phyloP scores from a whole-genome alignment of 2,329 filamentous ascomycete species.

The Xylariales sp. region DNA sequence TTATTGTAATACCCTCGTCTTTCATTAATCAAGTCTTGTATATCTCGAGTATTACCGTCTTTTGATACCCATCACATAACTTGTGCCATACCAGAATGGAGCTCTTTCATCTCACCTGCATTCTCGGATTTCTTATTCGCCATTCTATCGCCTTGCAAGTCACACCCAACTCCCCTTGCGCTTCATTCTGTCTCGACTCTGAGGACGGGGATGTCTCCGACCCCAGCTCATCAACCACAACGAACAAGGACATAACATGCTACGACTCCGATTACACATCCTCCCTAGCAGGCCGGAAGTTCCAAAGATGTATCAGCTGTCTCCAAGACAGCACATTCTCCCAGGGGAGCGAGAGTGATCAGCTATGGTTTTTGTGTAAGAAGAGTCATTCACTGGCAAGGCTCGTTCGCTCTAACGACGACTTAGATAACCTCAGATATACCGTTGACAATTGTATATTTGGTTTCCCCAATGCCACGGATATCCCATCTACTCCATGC shows the following conservation, averaged over 20 bases:
- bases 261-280: slow-evolving; percentile 57
- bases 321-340: slow-evolving; percentile 63
- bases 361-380: slow-evolving; percentile 68
- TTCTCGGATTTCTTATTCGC: slow-evolving; percentile 43
- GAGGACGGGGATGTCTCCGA: slow-evolving; percentile 55
- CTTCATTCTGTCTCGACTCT: slow-evolving; percentile 61
- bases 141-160: slow-evolving; percentile 56
- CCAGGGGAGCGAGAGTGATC: slow-evolving; percentile 62
- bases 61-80: slow-evolving; percentile 30
- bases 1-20: slow-evolving; percentile 42
- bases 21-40: slow-evolving; percentile 23
- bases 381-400: slow-evolving; percentile 20
- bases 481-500: slow-evolving; percentile 60
- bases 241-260: slow-evolving; percentile 60
- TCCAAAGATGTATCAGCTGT: slow-evolving; percentile 63
- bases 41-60: neutral
- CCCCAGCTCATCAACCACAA: slow-evolving; percentile 59
- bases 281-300: slow-evolving; percentile 56
- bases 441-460: slow-evolving; percentile 65
- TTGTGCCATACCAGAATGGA: slow-evolving; percentile 46
- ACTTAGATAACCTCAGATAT: slow-evolving; percentile 65
- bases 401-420: slow-evolving; percentile 27
- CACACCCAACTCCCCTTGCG: slow-evolving; percentile 65
- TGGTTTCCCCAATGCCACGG: slow-evolving; percentile 61
- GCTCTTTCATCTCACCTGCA: slow-evolving; percentile 40